Percentiles rank a stretch among this genome's conserved stretches.
phyloP scores from a whole-genome alignment of 108 stramenopile species.

The Epipyxis sp. region DNA sequence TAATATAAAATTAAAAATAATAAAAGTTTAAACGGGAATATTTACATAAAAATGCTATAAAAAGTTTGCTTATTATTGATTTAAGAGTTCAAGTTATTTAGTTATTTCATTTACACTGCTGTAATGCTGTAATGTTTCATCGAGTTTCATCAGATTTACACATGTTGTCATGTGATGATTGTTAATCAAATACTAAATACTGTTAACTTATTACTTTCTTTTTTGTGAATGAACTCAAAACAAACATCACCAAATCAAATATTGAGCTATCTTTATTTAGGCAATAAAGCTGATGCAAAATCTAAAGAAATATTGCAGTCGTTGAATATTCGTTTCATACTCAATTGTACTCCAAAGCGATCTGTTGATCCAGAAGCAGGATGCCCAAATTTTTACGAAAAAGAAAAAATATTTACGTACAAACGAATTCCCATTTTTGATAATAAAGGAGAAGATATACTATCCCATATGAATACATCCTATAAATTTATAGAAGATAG shows the following conservation, averaged over 20 bases:
- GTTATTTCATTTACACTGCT: neutral
- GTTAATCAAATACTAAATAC: too few relatives aligned
- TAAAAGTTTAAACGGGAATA: too few relatives aligned
- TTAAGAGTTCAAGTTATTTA: neutral
- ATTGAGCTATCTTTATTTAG: neutral
- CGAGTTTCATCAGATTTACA: too few relatives aligned
- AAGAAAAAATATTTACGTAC: slow-evolving; percentile 46
- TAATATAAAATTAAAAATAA: too few relatives aligned
- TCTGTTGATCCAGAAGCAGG: slow-evolving; percentile 45
- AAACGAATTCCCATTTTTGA: slow-evolving; percentile 52
- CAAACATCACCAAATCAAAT: neutral
- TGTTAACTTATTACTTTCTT: too few relatives aligned
- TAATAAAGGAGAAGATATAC: slow-evolving; percentile 51
- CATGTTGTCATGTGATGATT: too few relatives aligned
- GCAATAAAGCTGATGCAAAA: neutral
- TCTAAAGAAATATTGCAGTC: neutral
- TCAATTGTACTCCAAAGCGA: slow-evolving; percentile 18
- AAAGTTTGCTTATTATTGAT: too few relatives aligned
- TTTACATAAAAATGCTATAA: too few relatives aligned
- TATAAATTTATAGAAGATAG: slow-evolving; percentile 44
- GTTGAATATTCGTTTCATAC: neutral
- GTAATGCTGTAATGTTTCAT: too few relatives aligned
- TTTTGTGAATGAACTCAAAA: too few relatives aligned
- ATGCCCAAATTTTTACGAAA: slow-evolving; percentile 52
- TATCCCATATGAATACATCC: slow-evolving; percentile 37